A percentile compares a stretch with the other conserved stretches of the same genome.
phyloP scores from a whole-genome alignment of 345 rosid species.

The Euphorbia pulcherrima region DNA sequence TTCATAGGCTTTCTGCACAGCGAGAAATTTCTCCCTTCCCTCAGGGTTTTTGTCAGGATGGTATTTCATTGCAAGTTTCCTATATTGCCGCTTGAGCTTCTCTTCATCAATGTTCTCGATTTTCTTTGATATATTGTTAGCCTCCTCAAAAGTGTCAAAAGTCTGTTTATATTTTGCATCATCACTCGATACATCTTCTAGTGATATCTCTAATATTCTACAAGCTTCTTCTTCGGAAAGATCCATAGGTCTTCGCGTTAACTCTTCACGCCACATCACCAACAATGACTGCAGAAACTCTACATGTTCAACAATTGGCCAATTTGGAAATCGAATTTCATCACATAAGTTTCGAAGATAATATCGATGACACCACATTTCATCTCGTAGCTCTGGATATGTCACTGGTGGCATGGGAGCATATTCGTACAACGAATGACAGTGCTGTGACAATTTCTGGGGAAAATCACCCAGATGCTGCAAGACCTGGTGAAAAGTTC shows the following conservation, averaged over 20 bases:
- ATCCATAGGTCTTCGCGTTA: slow-evolving; percentile 96
- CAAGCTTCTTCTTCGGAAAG: slow-evolving; percentile 99
- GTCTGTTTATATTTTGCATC: slow-evolving; percentile 34
- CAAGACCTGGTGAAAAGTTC: slow-evolving; percentile 60
- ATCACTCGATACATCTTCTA: slow-evolving; percentile 66
- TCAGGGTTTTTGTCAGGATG: slow-evolving; percentile 99
- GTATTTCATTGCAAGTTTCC: slow-evolving; percentile 98
- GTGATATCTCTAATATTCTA: slow-evolving; percentile 81
- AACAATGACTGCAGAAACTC: slow-evolving; percentile 91
- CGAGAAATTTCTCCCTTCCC: slow-evolving; percentile 96
- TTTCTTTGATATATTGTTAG: slow-evolving; percentile 64
- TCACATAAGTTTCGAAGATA: slow-evolving; percentile 93
- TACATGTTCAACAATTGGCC: slow-evolving; percentile 98
- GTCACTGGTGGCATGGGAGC: slow-evolving; percentile 99
- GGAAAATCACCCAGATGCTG: slow-evolving; percentile 99
- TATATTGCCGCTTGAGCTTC: slow-evolving; percentile 96
- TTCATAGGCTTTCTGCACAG: slow-evolving; percentile 97
- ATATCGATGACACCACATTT: slow-evolving; percentile 99
- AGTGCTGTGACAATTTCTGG: slow-evolving; percentile 93
- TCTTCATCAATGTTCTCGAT: slow-evolving; percentile 98
- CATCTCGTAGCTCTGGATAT: slow-evolving; percentile 96
- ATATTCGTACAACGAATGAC: slow-evolving; percentile 88
- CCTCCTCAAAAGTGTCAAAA: slow-evolving; percentile 48
- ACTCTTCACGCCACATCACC: slow-evolving; percentile 99
- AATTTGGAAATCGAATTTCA: slow-evolving; percentile 89